phyloP scores from a whole-genome alignment of 2,329 filamentous ascomycete genomes.

The Mariannaea elegans region DNA sequence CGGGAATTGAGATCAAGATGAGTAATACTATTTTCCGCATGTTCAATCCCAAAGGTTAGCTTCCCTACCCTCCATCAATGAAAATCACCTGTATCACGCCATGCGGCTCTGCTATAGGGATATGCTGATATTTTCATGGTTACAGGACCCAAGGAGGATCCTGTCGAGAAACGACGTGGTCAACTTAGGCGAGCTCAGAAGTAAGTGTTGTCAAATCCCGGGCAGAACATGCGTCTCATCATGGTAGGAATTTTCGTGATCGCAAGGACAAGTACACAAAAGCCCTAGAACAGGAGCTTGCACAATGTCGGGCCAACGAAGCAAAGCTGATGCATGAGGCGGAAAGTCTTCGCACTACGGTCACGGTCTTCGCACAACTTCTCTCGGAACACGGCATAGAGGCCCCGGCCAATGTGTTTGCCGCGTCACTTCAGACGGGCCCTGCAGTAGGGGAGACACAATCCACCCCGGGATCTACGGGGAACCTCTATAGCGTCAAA shows the following conservation, averaged over 20 bases:
- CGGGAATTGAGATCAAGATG: slow-evolving; percentile 15
- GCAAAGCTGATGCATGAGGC: slow-evolving; percentile 18
- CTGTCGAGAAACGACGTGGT: slow-evolving; percentile 23
- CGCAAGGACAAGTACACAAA: slow-evolving; percentile 27
- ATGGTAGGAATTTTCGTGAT: slow-evolving; percentile 21
- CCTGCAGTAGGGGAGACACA: background rate
- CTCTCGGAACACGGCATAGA: slow-evolving; percentile 1
- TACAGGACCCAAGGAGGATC: slow-evolving; percentile 24
- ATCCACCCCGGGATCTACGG: background rate
- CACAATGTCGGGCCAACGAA: slow-evolving; percentile 11
- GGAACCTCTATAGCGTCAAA: background rate
- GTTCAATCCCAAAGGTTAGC: slow-evolving; percentile 44
- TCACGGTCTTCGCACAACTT: background rate
- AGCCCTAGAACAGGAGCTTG: slow-evolving; percentile 21
- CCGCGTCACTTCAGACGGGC: background rate
- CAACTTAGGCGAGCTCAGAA: slow-evolving; percentile 28
- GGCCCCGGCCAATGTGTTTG: slow-evolving; percentile 1
- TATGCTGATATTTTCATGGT: background rate
- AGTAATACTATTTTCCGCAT: slow-evolving; percentile 43
- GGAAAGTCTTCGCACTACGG: background rate
- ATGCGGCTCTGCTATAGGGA: background rate
- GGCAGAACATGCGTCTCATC: background rate
- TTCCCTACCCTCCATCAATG: background rate
- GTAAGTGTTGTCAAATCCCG: background rate
- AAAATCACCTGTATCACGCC: background rate